Evolutionary conservation across 176 grass and related monocot species (phyloP), one percentile per base, ranked within the genome.

Genomic region (Eleusine coracana): DNA sequence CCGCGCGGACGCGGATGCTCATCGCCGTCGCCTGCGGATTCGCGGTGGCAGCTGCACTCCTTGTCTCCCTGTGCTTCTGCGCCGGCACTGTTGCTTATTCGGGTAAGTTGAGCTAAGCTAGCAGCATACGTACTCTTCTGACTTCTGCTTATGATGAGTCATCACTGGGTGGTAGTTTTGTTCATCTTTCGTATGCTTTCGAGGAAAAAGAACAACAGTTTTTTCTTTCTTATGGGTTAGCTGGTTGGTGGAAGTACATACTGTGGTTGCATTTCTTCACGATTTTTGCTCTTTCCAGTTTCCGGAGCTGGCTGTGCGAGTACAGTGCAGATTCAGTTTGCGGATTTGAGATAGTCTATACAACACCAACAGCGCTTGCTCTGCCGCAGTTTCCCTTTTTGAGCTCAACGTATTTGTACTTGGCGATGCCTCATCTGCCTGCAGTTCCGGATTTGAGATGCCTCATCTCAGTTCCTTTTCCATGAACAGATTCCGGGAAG

Each of bases 31-130:
- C 38, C 21, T 70, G 73, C 13, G 59, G 45, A 60, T n/a, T 81
- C 50, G 63, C 29, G 10, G 41, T 31, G 28, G 72, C 55, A 0
- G n/a, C n/a, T 17, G 78, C 49, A 0, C 65, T 81, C 21, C 28
- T 77, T 18, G 74, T 70, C 70, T 79, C 69, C 34, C 50, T 90
- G 2, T 74, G 75, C 88, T 75, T 79, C 80, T 3, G 74, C 41
- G 23, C 11, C 23, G 80, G 37, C 74, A 3, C 13, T 18, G 14
- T 68, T 23, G 74, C n/a, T 68, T n/a, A n/a, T n/a, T 54, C 84
- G 13, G 84, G 88, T 90, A 79, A 51, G 74, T 44, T 64, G 9
- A 17, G 23, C 65, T 71, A 40, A 11, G 5, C 0, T 59, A 18
- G 10, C 67, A 17, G 16, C 17, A 10, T 17, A 7, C 27, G 25